phyloP scores from a whole-genome alignment of 306 rosid species.

The Fragaria vesca region DNA sequence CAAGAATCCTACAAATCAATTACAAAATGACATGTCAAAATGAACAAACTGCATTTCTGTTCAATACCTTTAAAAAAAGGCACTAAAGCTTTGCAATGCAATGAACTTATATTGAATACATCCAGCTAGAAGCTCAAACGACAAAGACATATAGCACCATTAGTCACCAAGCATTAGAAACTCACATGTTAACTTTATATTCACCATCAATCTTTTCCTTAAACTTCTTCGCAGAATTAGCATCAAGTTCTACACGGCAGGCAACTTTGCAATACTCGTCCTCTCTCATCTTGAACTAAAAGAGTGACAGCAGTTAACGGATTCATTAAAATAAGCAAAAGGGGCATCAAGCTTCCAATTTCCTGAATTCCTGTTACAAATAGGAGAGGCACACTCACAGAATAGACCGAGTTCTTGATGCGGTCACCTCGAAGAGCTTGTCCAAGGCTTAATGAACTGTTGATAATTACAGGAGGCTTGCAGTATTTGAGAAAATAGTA shows the following conservation, averaged over 20 bases:
- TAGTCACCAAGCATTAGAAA: neutral
- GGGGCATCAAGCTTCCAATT: neutral
- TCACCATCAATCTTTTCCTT: constrained; percentile 88
- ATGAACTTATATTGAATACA: neutral
- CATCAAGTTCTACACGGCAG: constrained; percentile 53
- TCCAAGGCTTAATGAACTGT: constrained; percentile 83
- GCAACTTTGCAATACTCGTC: constrained; percentile 75
- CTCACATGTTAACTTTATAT: constrained; percentile 93
- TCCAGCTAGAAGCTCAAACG: too few species aligned
- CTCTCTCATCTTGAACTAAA: constrained; percentile 74
- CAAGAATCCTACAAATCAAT: constrained; percentile 71
- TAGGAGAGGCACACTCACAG: constrained; percentile 42
- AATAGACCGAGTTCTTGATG: constrained; percentile 78
- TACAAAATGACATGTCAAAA: neutral
- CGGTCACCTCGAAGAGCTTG: constrained; percentile 98
- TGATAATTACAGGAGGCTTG: constrained; percentile 54
- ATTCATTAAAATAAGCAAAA: neutral
- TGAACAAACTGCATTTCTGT: neutral
- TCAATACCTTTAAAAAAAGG: neutral
- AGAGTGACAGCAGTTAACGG: neutral
- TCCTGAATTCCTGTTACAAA: neutral
- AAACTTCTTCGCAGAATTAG: constrained; percentile 70
- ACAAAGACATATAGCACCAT: neutral
- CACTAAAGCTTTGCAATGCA: neutral
- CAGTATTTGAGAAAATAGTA: constrained; percentile 81